Percentiles rank a stretch among this genome's conserved stretches.
Evolutionary conservation across 495 filamentous ascomycete genomes (phyloP).

Genomic region (Chaetomium cochliodes): DNA sequence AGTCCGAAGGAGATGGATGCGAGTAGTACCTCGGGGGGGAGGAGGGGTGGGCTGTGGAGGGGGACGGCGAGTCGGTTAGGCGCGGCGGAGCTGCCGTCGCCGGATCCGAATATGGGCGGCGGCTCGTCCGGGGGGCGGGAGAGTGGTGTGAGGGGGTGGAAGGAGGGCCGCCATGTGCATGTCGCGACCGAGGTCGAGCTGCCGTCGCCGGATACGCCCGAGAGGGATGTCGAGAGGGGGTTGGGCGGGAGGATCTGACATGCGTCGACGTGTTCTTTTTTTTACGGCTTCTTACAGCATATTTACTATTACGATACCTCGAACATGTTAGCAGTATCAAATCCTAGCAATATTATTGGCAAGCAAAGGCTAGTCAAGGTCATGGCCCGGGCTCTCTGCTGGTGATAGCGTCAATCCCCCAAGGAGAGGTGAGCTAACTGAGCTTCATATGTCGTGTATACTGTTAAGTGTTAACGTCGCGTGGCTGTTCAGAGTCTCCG

Average conservation of each 20-base stretch:
- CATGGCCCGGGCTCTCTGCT: too few species aligned
- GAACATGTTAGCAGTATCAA: too few species aligned
- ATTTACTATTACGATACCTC: too few species aligned
- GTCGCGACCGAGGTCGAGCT: constrained; percentile 16
- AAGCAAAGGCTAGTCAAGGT: too few species aligned
- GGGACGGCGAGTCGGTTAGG: constrained; percentile 1
- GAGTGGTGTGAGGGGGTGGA: not conserved
- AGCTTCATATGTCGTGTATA: too few species aligned
- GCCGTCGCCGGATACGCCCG: constrained; percentile 17
- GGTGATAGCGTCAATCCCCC: too few species aligned
- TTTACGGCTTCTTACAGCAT: too few species aligned
- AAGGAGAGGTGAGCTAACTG: too few species aligned
- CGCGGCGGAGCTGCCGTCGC: constrained; percentile 1
- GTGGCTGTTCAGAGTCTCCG: too few species aligned
- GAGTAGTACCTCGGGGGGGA: not conserved
- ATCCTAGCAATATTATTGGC: too few species aligned
- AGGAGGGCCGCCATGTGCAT: not conserved
- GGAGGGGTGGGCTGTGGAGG: constrained; percentile 4
- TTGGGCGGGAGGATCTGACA: not conserved
- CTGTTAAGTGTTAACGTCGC: too few species aligned
- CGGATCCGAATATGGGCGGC: not conserved
- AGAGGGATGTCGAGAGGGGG: constrained; percentile 9
- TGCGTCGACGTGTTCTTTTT: too few species aligned
- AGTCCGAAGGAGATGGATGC: constrained; percentile 20
- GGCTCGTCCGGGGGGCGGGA: not conserved